Conservation (phyloP, 2,329 filamentous ascomycete species). For the Neonectria coccinea region DNA sequence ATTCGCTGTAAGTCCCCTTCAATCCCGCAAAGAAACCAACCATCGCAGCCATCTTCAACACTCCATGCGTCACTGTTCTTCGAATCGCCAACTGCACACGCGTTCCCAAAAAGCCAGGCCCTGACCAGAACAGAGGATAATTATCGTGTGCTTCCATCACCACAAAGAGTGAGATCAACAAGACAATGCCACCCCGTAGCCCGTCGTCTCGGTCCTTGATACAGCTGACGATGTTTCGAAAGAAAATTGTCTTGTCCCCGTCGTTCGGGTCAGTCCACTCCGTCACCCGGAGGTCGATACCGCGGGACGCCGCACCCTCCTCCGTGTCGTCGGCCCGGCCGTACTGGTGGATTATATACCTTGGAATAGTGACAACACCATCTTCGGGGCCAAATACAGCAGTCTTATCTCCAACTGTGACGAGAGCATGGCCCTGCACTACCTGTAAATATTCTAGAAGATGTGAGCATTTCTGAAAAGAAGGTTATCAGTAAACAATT, state of each 20-base stretch:
- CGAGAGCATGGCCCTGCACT: conserved; percentile 35
- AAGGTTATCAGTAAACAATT: too few species aligned
- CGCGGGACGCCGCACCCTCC: conserved; percentile 26
- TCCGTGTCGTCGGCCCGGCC: conserved; percentile 33
- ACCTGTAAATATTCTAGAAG: conserved; percentile 34
- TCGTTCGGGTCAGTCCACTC: conserved; percentile 43
- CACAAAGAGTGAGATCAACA: conserved; percentile 36
- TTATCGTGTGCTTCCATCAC: conserved; percentile 38
- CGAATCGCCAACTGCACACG: conserved; percentile 14
- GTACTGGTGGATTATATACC: conserved; percentile 36
- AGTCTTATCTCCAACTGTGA: conserved; percentile 36
- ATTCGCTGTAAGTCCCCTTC: conserved; percentile 16
- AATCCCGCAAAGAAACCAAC: conserved; percentile 16
- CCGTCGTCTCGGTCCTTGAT: conserved; percentile 35
- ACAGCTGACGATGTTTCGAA: conserved; percentile 38
- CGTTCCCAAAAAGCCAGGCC: conserved; percentile 30
- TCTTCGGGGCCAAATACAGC: conserved; percentile 34
- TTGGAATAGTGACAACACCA: conserved; percentile 38
- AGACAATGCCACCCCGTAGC: conserved; percentile 15
- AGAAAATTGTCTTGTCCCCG: conserved; percentile 39
- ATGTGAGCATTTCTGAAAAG: not conserved
- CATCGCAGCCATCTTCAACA: conserved; percentile 3
- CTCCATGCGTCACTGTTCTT: conserved; percentile 26
- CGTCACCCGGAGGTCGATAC: conserved; percentile 31
- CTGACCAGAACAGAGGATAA: conserved; percentile 38